Percentiles rank a stretch among this genome's conserved stretches.
These are phyloP conservation scores for Dipteronia dyeriana DNA, from an alignment of 345 rosid species.

Conservation along the genomic window DNA sequence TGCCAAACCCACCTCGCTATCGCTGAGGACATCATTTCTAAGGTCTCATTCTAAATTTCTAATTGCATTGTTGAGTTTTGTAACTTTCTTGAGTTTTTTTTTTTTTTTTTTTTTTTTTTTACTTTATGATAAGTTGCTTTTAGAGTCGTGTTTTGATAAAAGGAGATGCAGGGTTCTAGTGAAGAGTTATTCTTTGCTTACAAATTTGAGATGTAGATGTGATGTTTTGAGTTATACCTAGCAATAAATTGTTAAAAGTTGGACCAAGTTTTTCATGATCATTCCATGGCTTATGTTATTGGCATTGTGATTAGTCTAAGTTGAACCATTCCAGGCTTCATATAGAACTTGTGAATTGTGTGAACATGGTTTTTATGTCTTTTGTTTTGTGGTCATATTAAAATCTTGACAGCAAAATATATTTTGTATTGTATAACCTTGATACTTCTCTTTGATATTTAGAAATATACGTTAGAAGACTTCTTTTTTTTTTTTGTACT, in stretches of 20 bases:
- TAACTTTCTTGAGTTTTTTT: neutral
- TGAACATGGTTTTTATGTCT: neutral
- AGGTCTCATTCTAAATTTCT: slow-evolving; percentile 36
- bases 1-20: slow-evolving; percentile 68
- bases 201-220: too few species aligned
- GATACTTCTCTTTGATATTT: neutral
- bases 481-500: neutral
- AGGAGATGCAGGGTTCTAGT: neutral
- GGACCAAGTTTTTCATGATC: neutral
- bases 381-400: neutral
- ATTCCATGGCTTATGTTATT: too few species aligned
- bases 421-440: neutral
- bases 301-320: neutral
- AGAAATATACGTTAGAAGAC: neutral
- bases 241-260: too few species aligned
- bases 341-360: neutral
- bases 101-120: neutral
- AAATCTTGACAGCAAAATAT: neutral
- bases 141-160: neutral
- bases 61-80: neutral
- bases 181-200: neutral
- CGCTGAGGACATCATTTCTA: slow-evolving; percentile 53
- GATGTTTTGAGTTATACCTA: too few species aligned
- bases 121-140: neutral
- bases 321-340: neutral